Evolutionary conservation across 495 filamentous ascomycete species (phyloP).

Genomic region (Tetracladium setigerum): DNA sequence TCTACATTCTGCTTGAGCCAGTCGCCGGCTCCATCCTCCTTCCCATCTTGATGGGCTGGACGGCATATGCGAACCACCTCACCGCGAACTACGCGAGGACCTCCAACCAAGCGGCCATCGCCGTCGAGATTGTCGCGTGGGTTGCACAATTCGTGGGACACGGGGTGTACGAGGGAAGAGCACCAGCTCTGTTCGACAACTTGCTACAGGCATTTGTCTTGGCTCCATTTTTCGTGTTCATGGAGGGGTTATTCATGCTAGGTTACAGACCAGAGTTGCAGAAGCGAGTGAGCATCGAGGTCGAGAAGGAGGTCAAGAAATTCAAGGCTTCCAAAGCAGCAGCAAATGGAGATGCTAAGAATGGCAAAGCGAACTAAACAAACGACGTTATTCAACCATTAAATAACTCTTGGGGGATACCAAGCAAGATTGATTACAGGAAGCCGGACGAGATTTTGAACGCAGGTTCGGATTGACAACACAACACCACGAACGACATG

Average conservation of each 20-base stretch:
- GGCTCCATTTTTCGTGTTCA: slow-evolving; percentile 98
- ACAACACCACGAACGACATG: too few species aligned
- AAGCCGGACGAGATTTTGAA: too few species aligned
- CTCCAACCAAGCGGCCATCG: slow-evolving; percentile 64
- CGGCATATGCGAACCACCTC: slow-evolving; percentile 70
- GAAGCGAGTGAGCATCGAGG: slow-evolving; percentile 65
- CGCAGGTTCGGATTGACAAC: too few species aligned
- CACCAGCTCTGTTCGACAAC: slow-evolving; percentile 86
- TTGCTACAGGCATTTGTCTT: slow-evolving; percentile 83
- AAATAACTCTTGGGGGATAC: too few species aligned
- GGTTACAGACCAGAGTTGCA: slow-evolving; percentile 87
- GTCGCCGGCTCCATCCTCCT: slow-evolving; percentile 73
- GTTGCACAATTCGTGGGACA: slow-evolving; percentile 86
- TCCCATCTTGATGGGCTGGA: slow-evolving; percentile 62
- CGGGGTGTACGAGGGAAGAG: slow-evolving; percentile 79
- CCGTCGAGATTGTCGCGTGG: slow-evolving; percentile 69
- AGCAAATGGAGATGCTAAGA: too few species aligned
- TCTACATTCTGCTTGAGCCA: slow-evolving; percentile 91
- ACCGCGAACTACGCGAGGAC: slow-evolving; percentile 53
- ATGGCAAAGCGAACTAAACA: too few species aligned
- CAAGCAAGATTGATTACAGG: too few species aligned
- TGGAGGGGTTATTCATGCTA: slow-evolving; percentile 85
- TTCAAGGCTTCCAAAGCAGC: not conserved
- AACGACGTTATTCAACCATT: too few species aligned
- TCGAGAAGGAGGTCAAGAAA: slow-evolving; percentile 25